Percentiles rank a stretch among this genome's conserved stretches.
Evolutionary conservation across 129 eudicot species (phyloP).

Genomic region (Flaveria ramosissima): DNA sequence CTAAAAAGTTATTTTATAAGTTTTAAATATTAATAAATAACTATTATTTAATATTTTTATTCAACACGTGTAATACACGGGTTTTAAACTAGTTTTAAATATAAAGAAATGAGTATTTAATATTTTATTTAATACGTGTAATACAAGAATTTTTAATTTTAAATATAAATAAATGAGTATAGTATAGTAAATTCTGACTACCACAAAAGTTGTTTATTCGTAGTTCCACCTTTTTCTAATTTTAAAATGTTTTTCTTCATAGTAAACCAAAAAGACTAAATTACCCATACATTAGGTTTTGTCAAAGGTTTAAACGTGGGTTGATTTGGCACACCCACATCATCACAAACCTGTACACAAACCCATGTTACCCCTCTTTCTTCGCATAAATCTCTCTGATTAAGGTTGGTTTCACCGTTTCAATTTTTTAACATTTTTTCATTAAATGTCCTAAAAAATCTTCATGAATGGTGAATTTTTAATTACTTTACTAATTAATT

Average conservation of each 20-base stretch:
- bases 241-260: not conserved
- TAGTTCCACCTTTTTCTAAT: slow-evolving; percentile 12
- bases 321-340: slow-evolving; percentile 25
- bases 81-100: not conserved
- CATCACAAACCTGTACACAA: slow-evolving; percentile 20
- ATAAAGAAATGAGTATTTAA: not conserved
- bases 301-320: slow-evolving; percentile 26
- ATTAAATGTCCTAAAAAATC: not conserved
- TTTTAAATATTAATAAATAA: no score
- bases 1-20: no score
- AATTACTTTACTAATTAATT: slow-evolving; percentile 19
- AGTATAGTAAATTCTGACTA: not conserved
- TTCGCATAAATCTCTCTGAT: not conserved
- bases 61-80: no score
- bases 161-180: not conserved
- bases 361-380: slow-evolving; percentile 21
- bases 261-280: slow-evolving; percentile 25
- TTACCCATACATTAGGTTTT: slow-evolving; percentile 16
- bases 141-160: not conserved
- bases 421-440: not conserved
- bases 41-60: no score
- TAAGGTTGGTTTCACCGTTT: not conserved
- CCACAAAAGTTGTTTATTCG: not conserved
- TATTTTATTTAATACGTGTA: no score
- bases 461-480: slow-evolving; percentile 23